These are phyloP conservation scores for Colletotrichum sp. DNA, from an alignment of 2,329 filamentous ascomycete genomes.

Conservation along the genomic window DNA sequence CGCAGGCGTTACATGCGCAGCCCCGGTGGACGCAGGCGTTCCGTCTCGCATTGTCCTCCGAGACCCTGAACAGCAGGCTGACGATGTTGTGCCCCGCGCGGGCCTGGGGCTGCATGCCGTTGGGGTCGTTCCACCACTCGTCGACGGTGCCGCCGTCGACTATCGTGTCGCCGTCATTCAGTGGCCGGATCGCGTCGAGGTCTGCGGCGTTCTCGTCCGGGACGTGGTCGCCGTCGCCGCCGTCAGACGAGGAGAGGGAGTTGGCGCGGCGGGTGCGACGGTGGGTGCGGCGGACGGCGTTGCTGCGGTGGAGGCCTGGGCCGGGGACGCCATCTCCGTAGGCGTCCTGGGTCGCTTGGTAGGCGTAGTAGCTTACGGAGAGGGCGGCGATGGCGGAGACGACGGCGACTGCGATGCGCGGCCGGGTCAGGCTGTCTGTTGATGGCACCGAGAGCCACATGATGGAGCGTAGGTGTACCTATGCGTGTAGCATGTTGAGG, in stretches of 20 bases:
- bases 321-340: slow-evolving; percentile 25
- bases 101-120: slow-evolving; percentile 44
- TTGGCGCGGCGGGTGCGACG: slow-evolving; percentile 35
- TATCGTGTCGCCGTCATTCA: slow-evolving; percentile 43
- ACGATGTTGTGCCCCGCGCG: slow-evolving; percentile 80
- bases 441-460: slow-evolving; percentile 56
- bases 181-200: slow-evolving; percentile 28
- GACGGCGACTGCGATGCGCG: slow-evolving; percentile 60
- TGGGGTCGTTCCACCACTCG: slow-evolving; percentile 58
- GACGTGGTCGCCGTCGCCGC: slow-evolving; percentile 38
- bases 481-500: slow-evolving; percentile 15
- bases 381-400: slow-evolving; percentile 61
- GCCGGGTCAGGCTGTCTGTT: slow-evolving; percentile 60
- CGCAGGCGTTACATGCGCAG: slow-evolving; percentile 90
- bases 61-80: slow-evolving; percentile 87
- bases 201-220: slow-evolving; percentile 48
- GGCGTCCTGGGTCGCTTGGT: slow-evolving; percentile 36
- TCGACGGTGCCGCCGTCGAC: slow-evolving; percentile 45
- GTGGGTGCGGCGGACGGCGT: slow-evolving; percentile 65
- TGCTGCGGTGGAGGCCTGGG: slow-evolving; percentile 65
- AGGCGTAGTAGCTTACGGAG: slow-evolving; percentile 65
- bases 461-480: slow-evolving; percentile 17
- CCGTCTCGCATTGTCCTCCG: slow-evolving; percentile 86
- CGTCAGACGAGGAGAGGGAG: slow-evolving; percentile 41
- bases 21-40: slow-evolving; percentile 93